Base-by-base conservation (phyloP, 2,329 filamentous ascomycete genomes). In the Xylariomycetidae sp. region DNA sequence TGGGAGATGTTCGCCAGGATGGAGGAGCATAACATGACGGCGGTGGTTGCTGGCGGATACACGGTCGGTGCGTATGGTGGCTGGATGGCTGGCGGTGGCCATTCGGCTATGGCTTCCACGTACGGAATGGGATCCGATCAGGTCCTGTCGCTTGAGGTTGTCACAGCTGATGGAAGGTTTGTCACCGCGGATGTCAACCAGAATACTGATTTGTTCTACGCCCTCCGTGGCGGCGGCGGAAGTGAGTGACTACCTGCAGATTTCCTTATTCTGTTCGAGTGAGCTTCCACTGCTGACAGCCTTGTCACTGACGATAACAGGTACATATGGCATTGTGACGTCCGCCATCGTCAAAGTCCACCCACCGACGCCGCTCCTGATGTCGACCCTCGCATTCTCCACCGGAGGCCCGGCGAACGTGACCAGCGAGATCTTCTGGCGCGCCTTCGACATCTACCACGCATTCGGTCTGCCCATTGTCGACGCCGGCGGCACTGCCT, bases 151-250 rank as follows among this genome's bases (percentile, higher is more conserved):
- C 57, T 61, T 34, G 54, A 69, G 27, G 65, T 70, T 3, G 58
- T 76, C 3, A 69, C 66, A 9, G 68, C 63, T 0, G 52, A 58
- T 26, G 73, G 73, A 1, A 37, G 57, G 6, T 52, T 68, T 16
- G 43, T 74, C 1, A 66, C 58, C 4, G 72, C 70, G 2, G 64
- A 62, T 27, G 59, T 54, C 14, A 51, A 58, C 3, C 48, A 68
- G 18, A 69, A 78, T 38, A 42, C 59, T 0, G 74, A 79, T 35
- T 56, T 80, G 6, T 78, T 73, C 54, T 80, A 72, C 66, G 75
- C 74, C 3, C 53, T 77, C 4, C 58, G 64, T 25, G 72, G 72
- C 9, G 72, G 74, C 3, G 72, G 74, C 57, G 35, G 70, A 19
- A 48, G 49, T 53, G 45, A 39, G 50, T 9, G 8, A 15, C n/a